phyloP scores from a whole-genome alignment of 106 monocot genomes.

The Dendrobium chrysotoxum region DNA sequence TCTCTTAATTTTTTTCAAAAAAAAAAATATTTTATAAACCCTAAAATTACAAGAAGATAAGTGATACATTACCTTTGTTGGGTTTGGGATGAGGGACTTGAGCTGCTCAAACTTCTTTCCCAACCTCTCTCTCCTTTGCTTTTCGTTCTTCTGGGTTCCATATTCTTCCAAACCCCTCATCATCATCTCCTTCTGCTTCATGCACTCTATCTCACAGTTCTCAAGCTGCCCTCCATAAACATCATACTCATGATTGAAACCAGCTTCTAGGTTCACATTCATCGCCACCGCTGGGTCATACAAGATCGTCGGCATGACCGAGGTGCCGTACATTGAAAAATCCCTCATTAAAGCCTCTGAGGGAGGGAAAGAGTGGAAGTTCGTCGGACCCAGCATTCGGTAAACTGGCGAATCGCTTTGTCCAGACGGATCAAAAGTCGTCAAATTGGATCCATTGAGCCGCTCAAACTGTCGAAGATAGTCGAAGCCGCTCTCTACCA shows the following conservation, averaged over 20 bases:
- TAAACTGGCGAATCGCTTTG: neutral
- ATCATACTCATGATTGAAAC: neutral
- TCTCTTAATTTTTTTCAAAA: neutral
- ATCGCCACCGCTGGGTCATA: conserved; percentile 4
- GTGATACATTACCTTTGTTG: conserved; percentile 35
- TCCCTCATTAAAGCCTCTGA: conserved; percentile 1
- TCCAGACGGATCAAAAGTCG: neutral
- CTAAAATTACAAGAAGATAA: neutral
- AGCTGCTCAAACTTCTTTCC: conserved; percentile 44
- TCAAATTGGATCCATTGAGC: neutral
- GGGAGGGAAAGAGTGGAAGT: neutral
- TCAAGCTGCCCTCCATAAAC: conserved; percentile 5
- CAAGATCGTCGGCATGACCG: neutral
- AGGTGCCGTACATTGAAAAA: neutral
- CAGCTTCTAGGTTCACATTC: conserved; percentile 3
- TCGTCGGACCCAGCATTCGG: neutral
- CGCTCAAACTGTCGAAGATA: neutral
- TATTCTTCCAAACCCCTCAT: neutral
- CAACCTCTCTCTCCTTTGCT: conserved; percentile 49
- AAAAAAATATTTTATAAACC: neutral
- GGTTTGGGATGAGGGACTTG: conserved; percentile 49
- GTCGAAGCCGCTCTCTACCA: neutral
- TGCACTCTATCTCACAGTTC: neutral
- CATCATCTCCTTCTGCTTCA: conserved; percentile 5
- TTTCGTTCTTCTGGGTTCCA: conserved; percentile 43